Evolutionary conservation across 78 protist species (phyloP), one percentile per base, ranked within the genome.

Genomic region (Guillardia theta): DNA sequence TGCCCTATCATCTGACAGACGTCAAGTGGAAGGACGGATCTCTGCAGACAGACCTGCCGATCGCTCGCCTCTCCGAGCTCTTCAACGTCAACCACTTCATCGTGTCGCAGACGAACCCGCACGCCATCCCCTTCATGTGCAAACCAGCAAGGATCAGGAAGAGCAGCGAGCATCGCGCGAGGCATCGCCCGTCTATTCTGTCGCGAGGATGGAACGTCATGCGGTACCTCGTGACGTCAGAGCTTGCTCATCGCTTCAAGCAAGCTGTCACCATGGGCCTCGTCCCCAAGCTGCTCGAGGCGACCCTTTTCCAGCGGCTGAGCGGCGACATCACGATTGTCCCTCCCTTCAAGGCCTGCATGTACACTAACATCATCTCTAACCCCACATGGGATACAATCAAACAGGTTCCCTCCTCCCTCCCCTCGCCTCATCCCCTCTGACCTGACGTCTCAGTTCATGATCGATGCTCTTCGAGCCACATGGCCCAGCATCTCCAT

Each of bases 41-140:
- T 3, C 48, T 54, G 37, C 78, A 90, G 83, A 3, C 62, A n/a
- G 94, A 92, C 88, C 0, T 92, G 58, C 94, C 94, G 18, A n/a
- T 27, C 8, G 37, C 48, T 33, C 18, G 33, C 36, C 39, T 92
- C 88, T 24, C 94, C 22, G 50, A 70, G 88, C 53, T 30, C 58
- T 92, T 64, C 64, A 64, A 64, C 94, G 62, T 45, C 46, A n/a
- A 70, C 88, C 80, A 64, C 94, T 44, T 48, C 64, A 92, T 92
- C 83, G 94, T 92, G 33, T 58, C 87, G 15, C 76, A 78, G 48
- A 43, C 90, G 53, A 78, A 78, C 90, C 90, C 90, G 53, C 90
- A 78, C 8, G 90, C 90, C 43, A 78, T 78, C 48, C 90, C 90
- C 43, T 78, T 78, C 90, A 78, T 78, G 90, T 44, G 90, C 90